phyloP scores from a whole-genome alignment of 768 basidiomycete species.

The Ephemerocybe angulata region DNA sequence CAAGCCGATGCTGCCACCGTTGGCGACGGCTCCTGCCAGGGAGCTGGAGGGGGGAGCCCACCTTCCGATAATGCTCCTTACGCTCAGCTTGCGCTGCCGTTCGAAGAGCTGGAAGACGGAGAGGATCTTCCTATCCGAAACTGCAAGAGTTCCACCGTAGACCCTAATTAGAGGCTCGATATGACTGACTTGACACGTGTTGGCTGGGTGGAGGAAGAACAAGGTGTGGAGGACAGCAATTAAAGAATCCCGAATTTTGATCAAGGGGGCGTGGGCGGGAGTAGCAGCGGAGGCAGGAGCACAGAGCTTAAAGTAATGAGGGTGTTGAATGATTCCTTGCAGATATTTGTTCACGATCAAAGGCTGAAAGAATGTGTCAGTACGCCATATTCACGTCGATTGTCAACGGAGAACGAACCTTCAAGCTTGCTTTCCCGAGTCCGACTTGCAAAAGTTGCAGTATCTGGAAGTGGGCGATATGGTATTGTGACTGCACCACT shows the following conservation, averaged over 20 bases:
- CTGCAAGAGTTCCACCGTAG: constrained; percentile 71
- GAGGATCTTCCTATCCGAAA: constrained; percentile 62
- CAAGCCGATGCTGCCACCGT: constrained; percentile 38
- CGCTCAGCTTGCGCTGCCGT: constrained; percentile 58
- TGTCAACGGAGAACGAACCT: constrained; percentile 42
- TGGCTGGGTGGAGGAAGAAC: constrained; percentile 73
- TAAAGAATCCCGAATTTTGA: constrained; percentile 41
- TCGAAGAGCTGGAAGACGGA: constrained; percentile 81
- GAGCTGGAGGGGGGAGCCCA: constrained; percentile 51
- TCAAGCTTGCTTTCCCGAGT: constrained; percentile 46
- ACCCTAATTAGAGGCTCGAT: constrained; percentile 71
- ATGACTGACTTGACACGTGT: constrained; percentile 83
- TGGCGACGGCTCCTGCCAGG: constrained; percentile 34
- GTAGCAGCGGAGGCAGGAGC: constrained; percentile 21
- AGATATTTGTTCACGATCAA: constrained; percentile 69
- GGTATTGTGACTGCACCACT: constrained; percentile 47
- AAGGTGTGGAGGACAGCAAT: constrained; percentile 55
- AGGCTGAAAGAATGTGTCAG: constrained; percentile 42
- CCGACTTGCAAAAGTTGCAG: constrained; percentile 43
- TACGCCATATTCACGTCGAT: background rate
- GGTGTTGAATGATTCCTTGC: constrained; percentile 71
- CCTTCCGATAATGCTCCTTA: constrained; percentile 54
- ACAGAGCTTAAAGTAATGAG: constrained; percentile 49
- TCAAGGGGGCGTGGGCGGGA: constrained; percentile 16
- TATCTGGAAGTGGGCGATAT: constrained; percentile 40